phyloP scores from a whole-genome alignment of 495 filamentous ascomycete genomes.

The Pyrenula massariospora region DNA sequence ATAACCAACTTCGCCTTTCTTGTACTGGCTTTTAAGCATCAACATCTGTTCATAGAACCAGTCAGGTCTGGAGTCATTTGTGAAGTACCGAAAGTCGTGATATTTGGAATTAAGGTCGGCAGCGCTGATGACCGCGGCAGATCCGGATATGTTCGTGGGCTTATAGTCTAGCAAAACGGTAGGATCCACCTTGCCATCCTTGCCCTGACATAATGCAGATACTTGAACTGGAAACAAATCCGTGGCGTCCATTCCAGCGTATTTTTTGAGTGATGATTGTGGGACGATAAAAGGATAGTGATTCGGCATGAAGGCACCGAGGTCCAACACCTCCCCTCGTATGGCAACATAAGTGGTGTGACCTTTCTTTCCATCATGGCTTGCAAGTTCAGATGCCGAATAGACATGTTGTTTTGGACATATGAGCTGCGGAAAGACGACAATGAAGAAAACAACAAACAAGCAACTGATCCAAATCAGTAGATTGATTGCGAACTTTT shows the following conservation, averaged over 20 bases:
- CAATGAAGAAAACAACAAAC: slow-evolving; percentile 74
- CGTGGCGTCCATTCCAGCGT: slow-evolving; percentile 78
- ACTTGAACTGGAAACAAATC: slow-evolving; percentile 90
- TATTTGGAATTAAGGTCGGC: slow-evolving; percentile 66
- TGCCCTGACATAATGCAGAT: slow-evolving; percentile 77
- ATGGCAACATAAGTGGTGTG: slow-evolving; percentile 60
- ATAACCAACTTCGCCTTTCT: slow-evolving; percentile 83
- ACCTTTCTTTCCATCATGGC: slow-evolving; percentile 61
- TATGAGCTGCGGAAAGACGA: slow-evolving; percentile 76
- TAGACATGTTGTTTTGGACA: slow-evolving; percentile 87
- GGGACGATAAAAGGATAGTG: slow-evolving; percentile 76
- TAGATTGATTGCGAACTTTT: slow-evolving; percentile 96
- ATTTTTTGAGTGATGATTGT: slow-evolving; percentile 53
- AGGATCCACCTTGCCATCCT: slow-evolving; percentile 49
- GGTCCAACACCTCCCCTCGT: slow-evolving; percentile 80
- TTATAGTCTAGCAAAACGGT: slow-evolving; percentile 73
- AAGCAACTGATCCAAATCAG: slow-evolving; percentile 87
- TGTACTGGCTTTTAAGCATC: slow-evolving; percentile 62
- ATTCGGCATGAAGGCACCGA: slow-evolving; percentile 56
- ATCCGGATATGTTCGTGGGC: slow-evolving; percentile 60
- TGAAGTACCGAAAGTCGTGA: slow-evolving; percentile 86
- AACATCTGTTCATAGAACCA: slow-evolving; percentile 87
- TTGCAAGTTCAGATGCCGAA: slow-evolving; percentile 63
- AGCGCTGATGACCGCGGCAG: slow-evolving; percentile 47
- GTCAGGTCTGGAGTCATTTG: slow-evolving; percentile 68